A percentile compares a stretch with the other conserved stretches of the same genome.
Conservation (phyloP, 208 protist species). For the Trypanosoma conorhini region DNA sequence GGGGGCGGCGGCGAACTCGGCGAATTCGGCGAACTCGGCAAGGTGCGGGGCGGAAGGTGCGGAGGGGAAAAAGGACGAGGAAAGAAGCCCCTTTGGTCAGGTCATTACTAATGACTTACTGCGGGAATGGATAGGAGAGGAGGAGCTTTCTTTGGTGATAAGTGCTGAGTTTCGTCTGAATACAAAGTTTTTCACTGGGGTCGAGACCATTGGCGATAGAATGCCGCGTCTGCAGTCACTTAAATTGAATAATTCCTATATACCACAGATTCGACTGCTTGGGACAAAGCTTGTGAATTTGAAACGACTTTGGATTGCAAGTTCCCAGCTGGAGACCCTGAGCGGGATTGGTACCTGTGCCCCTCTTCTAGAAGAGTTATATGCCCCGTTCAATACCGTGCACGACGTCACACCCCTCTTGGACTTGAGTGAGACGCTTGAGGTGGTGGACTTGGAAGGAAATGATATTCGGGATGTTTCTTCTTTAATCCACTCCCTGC, state of each 20-base stretch:
- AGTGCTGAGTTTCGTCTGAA: constrained; percentile 71
- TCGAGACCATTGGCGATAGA: constrained; percentile 52
- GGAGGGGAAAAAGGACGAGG: not conserved
- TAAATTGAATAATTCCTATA: constrained; percentile 60
- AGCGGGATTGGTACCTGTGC: constrained; percentile 66
- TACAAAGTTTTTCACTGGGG: constrained; percentile 46
- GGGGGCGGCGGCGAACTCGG: too few relatives aligned
- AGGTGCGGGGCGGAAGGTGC: not conserved
- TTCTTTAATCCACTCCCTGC: constrained; percentile 36
- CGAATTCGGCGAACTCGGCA: not conserved
- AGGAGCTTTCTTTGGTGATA: constrained; percentile 71
- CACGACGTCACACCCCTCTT: constrained; percentile 56
- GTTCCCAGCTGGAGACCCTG: constrained; percentile 63
- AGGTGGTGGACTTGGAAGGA: constrained; percentile 87
- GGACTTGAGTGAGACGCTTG: constrained; percentile 61
- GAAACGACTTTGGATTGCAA: constrained; percentile 78
- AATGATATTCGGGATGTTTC: constrained; percentile 59
- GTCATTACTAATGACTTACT: constrained; percentile 65
- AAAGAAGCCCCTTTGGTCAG: constrained; percentile 23
- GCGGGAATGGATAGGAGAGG: constrained; percentile 70
- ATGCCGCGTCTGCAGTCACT: constrained; percentile 67
- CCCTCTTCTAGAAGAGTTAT: constrained; percentile 74
- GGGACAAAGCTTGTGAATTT: constrained; percentile 60
- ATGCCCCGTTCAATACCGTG: constrained; percentile 84
- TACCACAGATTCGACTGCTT: constrained; percentile 71